Base-by-base conservation (phyloP, 768 basidiomycete species). In the Boletus tylopilopsis region DNA sequence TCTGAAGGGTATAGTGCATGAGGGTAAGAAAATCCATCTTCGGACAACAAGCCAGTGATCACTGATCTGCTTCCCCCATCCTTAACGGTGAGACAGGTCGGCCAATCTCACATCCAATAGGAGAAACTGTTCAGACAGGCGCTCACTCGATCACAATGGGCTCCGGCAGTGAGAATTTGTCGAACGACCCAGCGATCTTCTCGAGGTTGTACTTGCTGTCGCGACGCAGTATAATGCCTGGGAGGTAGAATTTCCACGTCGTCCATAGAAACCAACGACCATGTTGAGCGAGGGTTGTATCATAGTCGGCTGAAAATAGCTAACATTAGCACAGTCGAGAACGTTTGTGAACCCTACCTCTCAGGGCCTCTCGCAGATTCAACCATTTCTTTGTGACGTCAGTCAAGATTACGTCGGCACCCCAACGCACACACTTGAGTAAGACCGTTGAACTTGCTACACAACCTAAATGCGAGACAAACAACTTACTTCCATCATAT, bases 401-500 rank as follows among this genome's bases (percentile, higher is more conserved):
- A 12, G 90, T 92, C 44, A 92, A 74, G 54, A 92, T 87, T 8
- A 78, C 90, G 54, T 84, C 77, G 6, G 81, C 87, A 49, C 77
- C 84, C 90, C 90, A 92, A 53, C 85, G 73, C 21, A 84, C 86
- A 36, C 85, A 87, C 87, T 89, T 40, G 34, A 47, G 29, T 45
- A 36, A 15, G 29, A 50, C 37, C 42, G 45, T 50, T 16, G 46
- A 52, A 32, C 29, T 47, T 2, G 21, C 19, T 25, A 11, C n/a
- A n/a, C n/a, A 23, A 45, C 27, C 16, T 24, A 32, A 22, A 12
- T 8, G 42, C 9, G 19, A 47, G 21, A 38, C 21, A 27, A 23
- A 43, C 25, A 6, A 67, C 80, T 36, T 24, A 84, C 89, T 81
- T 93, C 90, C 78, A 90, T 87, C 90, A 93, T 92, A 62, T 92